phyloP scores from a whole-genome alignment of 2,329 filamentous ascomycete genomes.

The Colletotrichum paranaense region DNA sequence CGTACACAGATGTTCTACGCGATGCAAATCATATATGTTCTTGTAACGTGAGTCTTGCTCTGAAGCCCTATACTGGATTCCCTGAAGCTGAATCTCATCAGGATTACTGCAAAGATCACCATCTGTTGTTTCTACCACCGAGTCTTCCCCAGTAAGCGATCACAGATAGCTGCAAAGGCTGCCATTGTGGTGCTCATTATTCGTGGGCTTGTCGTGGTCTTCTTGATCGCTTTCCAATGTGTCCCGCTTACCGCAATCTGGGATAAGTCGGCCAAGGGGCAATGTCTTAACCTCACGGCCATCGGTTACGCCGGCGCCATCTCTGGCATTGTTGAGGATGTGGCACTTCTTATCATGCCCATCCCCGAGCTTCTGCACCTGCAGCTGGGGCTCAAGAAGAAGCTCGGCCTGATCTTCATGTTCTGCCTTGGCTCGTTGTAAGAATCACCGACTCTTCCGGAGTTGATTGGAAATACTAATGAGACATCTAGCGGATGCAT shows the following conservation, averaged over 20 bases:
- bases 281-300: slow-evolving; percentile 22
- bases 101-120: slow-evolving; percentile 38
- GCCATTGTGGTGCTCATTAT: slow-evolving; percentile 21
- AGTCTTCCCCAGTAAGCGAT: slow-evolving; percentile 34
- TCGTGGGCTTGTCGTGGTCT: slow-evolving; percentile 31
- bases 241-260: slow-evolving; percentile 34
- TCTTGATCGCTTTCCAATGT: slow-evolving; percentile 38
- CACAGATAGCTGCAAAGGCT: slow-evolving; percentile 11
- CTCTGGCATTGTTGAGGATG: slow-evolving; percentile 33
- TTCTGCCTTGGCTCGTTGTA: slow-evolving; percentile 35
- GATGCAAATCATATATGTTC: slow-evolving; percentile 39
- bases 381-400: slow-evolving; percentile 20
- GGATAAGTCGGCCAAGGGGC: slow-evolving; percentile 19
- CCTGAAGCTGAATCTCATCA: neutral
- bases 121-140: slow-evolving; percentile 40
- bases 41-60: neutral
- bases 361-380: slow-evolving; percentile 33
- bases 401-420: slow-evolving; percentile 25
- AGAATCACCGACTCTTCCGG: neutral
- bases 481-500: slow-evolving; percentile 28
- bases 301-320: slow-evolving; percentile 25
- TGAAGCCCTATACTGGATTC: fast-evolving
- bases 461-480: neutral
- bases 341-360: slow-evolving; percentile 32
- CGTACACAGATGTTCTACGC: slow-evolving; percentile 35